Base-by-base conservation (phyloP, 2,329 filamentous ascomycete genomes). In the Proliferodiscus dingleyae region DNA sequence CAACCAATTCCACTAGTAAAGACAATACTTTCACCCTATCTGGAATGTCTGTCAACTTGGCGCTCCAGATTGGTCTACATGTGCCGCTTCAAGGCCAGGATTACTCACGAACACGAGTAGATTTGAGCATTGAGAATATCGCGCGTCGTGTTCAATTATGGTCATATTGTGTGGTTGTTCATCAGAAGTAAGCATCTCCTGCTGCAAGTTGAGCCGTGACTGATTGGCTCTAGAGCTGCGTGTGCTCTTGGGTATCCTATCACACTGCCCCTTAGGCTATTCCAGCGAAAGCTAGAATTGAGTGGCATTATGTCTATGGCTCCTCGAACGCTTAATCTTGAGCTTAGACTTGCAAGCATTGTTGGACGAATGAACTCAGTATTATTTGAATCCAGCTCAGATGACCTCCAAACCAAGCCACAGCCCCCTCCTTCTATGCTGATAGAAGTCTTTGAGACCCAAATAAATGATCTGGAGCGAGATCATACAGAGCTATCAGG, bases 71-170 rank as follows among this genome's bases (percentile, higher is more conserved):
- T 46, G 47, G 47, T 24, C 16, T 50, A 32, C 47, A 50, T 41
- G 47, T 50, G 28, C 47, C 43, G n/a, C 34, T 46, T 5, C 43
- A 43, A 32, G 47, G 47, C 11, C 47, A 50, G 37, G 47, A 50
- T 23, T 50, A 46, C 16, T 50, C 47, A 8, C 33, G 47, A 16
- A 50, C 47, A 3, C 32, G 41, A 23, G 32, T 50, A 15, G 43
- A 47, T 26, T 18, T 47, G n/a, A 47, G 44, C 18, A 43, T 34
- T 26, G 40, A 47, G 6, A 34, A 40, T 26, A 29, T 46, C 23
- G 47, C 43, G 2, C 22, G 39, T 5, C 32, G 47, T 28, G 41
- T 44, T 28, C 47, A 47, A 21, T 13, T 50, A 11, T 50, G 47
- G 47, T 43, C 43, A 8, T 50, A 43, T 37, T 50, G 47, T 32